phyloP scores from a whole-genome alignment of 306 rosid genomes.

The Castanea mollissima region DNA sequence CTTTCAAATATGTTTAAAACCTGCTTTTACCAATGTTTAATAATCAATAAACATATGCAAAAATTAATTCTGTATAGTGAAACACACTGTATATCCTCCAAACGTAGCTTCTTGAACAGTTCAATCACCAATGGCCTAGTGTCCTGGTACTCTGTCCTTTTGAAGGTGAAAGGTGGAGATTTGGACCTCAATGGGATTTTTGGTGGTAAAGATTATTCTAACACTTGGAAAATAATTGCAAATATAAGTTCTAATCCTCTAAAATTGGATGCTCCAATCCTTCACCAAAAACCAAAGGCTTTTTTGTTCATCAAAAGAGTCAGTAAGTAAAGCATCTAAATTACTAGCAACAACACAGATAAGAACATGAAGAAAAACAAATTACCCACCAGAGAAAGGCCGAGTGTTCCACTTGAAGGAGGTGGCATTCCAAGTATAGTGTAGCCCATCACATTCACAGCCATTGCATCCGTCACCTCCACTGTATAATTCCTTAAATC shows the following conservation, averaged over 20 bases:
- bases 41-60: not conserved
- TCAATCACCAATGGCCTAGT: not conserved
- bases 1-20: slow-evolving; percentile 68
- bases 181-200: not conserved
- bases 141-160: not conserved
- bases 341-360: not conserved
- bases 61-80: not conserved
- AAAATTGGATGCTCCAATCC: not conserved
- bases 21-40: slow-evolving; percentile 39
- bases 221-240: too few relatives aligned
- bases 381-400: slow-evolving; percentile 62
- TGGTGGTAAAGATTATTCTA: not conserved
- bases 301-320: not conserved
- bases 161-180: not conserved
- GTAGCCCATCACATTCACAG: slow-evolving; percentile 61
- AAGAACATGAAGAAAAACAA: slow-evolving; percentile 7
- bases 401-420: slow-evolving; percentile 90
- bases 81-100: not conserved
- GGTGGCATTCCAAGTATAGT: slow-evolving; percentile 88
- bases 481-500: slow-evolving; percentile 74
- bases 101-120: not conserved
- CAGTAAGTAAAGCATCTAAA: not conserved
- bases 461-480: slow-evolving; percentile 55
- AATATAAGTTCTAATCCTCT: not conserved
- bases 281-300: not conserved